A percentile compares a stretch with the other conserved stretches of the same genome.
Evolutionary conservation across 176 grass and related monocot genomes (phyloP).

Genomic region (Typha latifolia): DNA sequence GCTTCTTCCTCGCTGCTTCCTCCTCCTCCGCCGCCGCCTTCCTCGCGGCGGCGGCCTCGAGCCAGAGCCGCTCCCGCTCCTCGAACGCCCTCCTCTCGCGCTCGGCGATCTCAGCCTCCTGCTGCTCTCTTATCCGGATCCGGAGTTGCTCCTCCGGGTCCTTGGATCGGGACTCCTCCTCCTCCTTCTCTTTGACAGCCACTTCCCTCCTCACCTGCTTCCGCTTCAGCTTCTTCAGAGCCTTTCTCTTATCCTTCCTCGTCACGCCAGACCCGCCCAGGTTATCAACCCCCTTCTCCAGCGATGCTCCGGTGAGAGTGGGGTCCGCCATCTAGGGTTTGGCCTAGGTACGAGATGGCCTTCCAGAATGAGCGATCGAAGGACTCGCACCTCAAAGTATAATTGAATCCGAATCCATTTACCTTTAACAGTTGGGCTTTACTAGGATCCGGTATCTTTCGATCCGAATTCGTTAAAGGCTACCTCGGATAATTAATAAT

Average conservation of each 20-base stretch:
- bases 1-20: conserved; percentile 13
- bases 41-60: conserved; percentile 40
- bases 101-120: conserved; percentile 48
- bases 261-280: neutral
- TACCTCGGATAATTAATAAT: no score
- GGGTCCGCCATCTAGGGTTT: no score
- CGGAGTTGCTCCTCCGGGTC: conserved; percentile 66
- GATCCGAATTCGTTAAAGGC: no score
- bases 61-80: conserved; percentile 69
- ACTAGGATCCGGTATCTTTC: no score
- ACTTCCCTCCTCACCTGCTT: conserved; percentile 39
- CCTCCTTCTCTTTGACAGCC: conserved; percentile 39
- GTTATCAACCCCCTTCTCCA: neutral
- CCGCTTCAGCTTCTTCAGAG: conserved; percentile 73
- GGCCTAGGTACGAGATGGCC: no score
- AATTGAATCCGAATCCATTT: no score
- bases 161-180: conserved; percentile 28
- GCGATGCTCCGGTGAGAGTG: no score
- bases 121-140: conserved; percentile 32
- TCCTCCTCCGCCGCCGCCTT: conserved; percentile 13
- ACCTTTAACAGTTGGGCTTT: no score
- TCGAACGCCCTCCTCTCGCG: conserved; percentile 51
- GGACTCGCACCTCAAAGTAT: no score
- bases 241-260: conserved; percentile 53
- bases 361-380: no score